Base-by-base conservation (phyloP, 306 rosid genomes). In the Heteromeles arbutifolia region DNA sequence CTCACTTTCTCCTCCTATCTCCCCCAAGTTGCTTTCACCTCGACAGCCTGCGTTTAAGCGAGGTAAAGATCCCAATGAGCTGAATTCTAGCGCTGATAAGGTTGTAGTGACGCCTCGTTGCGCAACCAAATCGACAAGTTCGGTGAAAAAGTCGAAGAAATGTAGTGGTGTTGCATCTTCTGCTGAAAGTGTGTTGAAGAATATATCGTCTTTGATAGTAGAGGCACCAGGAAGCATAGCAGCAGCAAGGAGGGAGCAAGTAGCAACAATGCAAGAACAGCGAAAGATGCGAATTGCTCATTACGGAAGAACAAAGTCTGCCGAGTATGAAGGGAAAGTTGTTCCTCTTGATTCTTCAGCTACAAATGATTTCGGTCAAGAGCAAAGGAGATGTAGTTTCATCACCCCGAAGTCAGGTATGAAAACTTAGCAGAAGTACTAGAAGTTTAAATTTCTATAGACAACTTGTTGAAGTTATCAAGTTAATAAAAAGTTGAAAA, bases 171-270 rank as follows among this genome's bases (percentile, higher is more conserved):
- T 2, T 41, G 69, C 21, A 7, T 43, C 69, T 57, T 59, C 68
- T 50, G 69, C 41, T 34, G 83, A 74, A 19, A 69, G 82, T 17
- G 74, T 89, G 3, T 57, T 89, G 71, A 83, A 84, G 76, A 85
- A 83, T 67, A 73, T 81, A 57, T 84, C 94, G 13, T 85, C 95
- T 37, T 65, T 87, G 88, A 88, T 91, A 73, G 87, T 92, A 66
- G 90, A 87, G 67, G 83, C 97, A 34, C 97, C 97, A 1, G 97
- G 97, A 48, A 91, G 95, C 82, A 91, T 91, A 41, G 97, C 97
- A 29, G 95, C 97, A 26, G 90, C 81, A 41, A 91, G 97, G 81
- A 87, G 97, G 67, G 93, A 89, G 74, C 92, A 89, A 39, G 77
- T 88, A 79, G 95, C 97, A 22, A 83, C 21, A 84, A 86, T 58